phyloP scores from a whole-genome alignment of 2,329 filamentous ascomycete genomes.

The Pseudogymnoascus sp. region DNA sequence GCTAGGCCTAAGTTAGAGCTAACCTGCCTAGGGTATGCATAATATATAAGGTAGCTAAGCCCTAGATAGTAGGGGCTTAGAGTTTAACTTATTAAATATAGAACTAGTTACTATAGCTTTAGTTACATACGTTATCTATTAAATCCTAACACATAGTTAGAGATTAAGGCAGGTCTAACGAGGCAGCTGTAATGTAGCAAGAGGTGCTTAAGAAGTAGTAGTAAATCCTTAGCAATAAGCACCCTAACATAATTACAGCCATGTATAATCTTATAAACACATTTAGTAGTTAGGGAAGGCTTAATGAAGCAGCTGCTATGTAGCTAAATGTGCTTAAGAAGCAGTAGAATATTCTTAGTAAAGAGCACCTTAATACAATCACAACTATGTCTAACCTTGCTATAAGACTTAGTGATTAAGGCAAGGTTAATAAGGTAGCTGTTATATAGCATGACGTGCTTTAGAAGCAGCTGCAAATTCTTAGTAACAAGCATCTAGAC shows the following conservation, averaged over 20 bases:
- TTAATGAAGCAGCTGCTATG: neutral
- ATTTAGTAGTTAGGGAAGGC: neutral
- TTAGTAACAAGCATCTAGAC: conserved; percentile 10
- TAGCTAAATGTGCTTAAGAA: neutral
- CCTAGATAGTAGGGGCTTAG: no score
- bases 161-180: neutral
- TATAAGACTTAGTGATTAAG: neutral
- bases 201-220: neutral
- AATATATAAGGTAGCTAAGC: no score
- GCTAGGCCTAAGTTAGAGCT: no score
- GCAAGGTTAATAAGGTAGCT: neutral
- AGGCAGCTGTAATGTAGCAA: neutral
- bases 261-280: neutral
- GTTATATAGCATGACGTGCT: neutral
- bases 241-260: neutral
- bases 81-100: no score
- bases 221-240: neutral
- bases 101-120: no score
- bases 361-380: neutral
- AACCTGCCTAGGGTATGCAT: no score
- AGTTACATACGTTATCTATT: no score
- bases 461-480: neutral
- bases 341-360: neutral
- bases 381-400: neutral
- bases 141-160: no score